Base-by-base conservation (phyloP, 257 asterid genomes). In the Solanum corneliomulleri region DNA sequence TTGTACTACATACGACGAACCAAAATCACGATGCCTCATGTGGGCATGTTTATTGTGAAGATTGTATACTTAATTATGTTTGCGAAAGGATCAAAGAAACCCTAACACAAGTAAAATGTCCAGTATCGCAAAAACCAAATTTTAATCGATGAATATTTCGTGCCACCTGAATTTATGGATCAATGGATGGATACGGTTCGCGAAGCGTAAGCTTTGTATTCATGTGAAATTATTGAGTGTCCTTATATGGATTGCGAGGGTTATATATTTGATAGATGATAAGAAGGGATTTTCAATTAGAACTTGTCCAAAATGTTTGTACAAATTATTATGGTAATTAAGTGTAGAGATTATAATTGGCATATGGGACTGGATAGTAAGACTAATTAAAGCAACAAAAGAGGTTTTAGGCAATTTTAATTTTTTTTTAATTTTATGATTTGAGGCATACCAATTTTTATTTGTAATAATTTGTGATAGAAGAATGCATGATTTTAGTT, bases 271-370 rank as follows among this genome's bases (percentile, higher is more conserved):
- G 31, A 4, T 49, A 3, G 86, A 64, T 49, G 90, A 88, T 23
- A 33, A 35, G 25, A 85, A 23, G 84, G 44, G 4, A 4, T 88
- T 47, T 77, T 66, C 78, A 39, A 85, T 47, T 29, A 37, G 58
- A 23, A 82, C 76, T 1, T 88, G 88, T 75, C 82, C 84, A 5
- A 76, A 85, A 8, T 88, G 88, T 18, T 76, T 86, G 88, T 86
- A 31, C 18, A 25, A 8, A 85, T 11, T 85, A 62, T 8, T 88
- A 86, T 27, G 62, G 64, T 52, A 52, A 52, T 14, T 13, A 52
- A 52, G 60, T 52, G 23, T 52, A 15, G 60, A 52, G 23, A 49
- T 49, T 49, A 49, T 49, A 15, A 52, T 6, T 52, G 23, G 23
- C 23, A 52, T 52, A 52, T 52, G 60, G 60, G 60, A 12, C 14